Base-by-base conservation (phyloP, 352 stramenopile genomes). In the Ophiocytium majus region DNA sequence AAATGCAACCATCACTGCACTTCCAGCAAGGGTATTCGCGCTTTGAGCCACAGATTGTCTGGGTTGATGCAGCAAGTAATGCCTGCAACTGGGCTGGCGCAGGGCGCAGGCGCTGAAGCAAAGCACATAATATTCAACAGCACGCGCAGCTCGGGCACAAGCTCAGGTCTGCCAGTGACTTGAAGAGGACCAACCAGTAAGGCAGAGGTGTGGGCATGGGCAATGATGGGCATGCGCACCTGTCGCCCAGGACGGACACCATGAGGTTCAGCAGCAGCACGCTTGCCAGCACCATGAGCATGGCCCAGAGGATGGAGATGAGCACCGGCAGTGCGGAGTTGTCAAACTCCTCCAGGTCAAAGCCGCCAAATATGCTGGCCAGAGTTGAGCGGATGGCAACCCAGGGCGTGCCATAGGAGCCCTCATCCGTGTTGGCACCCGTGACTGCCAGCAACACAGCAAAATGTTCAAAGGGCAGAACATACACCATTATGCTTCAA, bases 201-300 rank as follows among this genome's bases (percentile, higher is more conserved):
- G 43, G 5, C 5, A 57, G 5, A 57, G 14, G 14, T 14, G 5
- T 14, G 43, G 5, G 14, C 43, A 14, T 57, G 5, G 43, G 43
- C 43, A 57, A 57, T 57, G 5, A 57, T 57, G 5, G 5, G 14
- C 43, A 57, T n/a, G n/a, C 43, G 14, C 43, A 57, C 43, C 43
- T 57, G 5, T 5, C 43, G 14, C 14, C 14, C 43, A 57, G 43
- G 5, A 76, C 34, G 34, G 64, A 5, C 5, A 76, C 17, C 5
- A 76, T 37, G 34, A 76, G 64, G 34, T 76, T 76, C 5, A 76
- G 64, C 34, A 76, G 64, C 34, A 76, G 64, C 31, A 76, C 34
- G 5, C 5, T 5, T 17, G 17, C 5, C 34, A 76, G 5, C 5
- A 76, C 64, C 34, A 37, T 37, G 5, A 76, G 34, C 34, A 17